Percentiles rank a stretch among this genome's conserved stretches.
Conservation (phyloP, 495 filamentous ascomycete genomes). For the Aspergillus carlsbadensis region DNA sequence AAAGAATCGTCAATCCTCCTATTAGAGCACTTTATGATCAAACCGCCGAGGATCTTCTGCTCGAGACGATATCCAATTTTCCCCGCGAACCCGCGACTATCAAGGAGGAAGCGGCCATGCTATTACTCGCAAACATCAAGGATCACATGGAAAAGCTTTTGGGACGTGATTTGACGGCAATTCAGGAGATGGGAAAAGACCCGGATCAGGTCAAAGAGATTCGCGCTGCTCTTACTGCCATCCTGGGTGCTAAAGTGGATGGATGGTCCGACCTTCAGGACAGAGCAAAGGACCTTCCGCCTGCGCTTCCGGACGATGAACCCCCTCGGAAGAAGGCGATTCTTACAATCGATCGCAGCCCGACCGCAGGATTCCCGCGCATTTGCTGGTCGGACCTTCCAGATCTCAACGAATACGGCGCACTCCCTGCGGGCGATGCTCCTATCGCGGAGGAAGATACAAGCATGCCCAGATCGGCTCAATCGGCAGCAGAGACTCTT, state of each 20-base stretch:
- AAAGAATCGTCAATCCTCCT: slow-evolving; percentile 45
- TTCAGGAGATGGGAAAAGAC: slow-evolving; percentile 50
- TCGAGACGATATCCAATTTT: slow-evolving; percentile 50
- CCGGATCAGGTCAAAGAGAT: slow-evolving; percentile 50
- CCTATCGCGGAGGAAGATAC: slow-evolving; percentile 48
- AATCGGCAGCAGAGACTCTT: slow-evolving; percentile 53
- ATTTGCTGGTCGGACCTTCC: slow-evolving; percentile 50
- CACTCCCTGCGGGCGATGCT: slow-evolving; percentile 33
- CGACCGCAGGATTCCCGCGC: slow-evolving; percentile 44
- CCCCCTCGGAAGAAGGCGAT: slow-evolving; percentile 43
- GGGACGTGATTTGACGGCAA: slow-evolving; percentile 44
- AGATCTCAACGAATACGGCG: slow-evolving; percentile 43
- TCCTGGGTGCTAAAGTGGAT: slow-evolving; percentile 48
- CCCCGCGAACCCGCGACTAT: slow-evolving; percentile 47
- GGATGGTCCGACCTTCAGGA: slow-evolving; percentile 48
- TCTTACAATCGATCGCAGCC: slow-evolving; percentile 44
- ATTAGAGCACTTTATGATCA: slow-evolving; percentile 48
- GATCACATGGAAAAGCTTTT: slow-evolving; percentile 52
- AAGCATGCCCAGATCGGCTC: slow-evolving; percentile 51
- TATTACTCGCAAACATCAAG: slow-evolving; percentile 50
- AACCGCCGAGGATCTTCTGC: slow-evolving; percentile 45
- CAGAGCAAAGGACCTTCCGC: slow-evolving; percentile 40
- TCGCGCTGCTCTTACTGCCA: slow-evolving; percentile 45
- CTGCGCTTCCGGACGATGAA: slow-evolving; percentile 41
- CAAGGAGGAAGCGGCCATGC: slow-evolving; percentile 50